Base-by-base conservation (phyloP, 768 basidiomycete species). In the Russula olivacea region DNA sequence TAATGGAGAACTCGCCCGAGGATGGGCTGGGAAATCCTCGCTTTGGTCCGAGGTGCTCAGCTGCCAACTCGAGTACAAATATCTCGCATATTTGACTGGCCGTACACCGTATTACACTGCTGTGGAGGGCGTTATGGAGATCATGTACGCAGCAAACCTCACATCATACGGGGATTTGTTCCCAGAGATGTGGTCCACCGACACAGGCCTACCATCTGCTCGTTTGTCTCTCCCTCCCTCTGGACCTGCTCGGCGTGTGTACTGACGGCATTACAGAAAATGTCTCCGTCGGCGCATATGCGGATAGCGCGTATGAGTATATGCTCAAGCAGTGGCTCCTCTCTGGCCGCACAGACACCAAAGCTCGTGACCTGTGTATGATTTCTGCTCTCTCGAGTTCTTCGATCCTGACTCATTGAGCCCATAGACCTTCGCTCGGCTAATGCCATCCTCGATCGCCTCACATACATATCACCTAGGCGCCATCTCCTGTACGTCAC, bases 51-150 rank as follows among this genome's bases (percentile, higher is more conserved):
- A 97, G 73, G 84, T 90, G 25, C 87, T 85, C 8, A 92, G 83
- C 55, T 78, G 90, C 62, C 92, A 95, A 70, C 73, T 98, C 61
- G 95, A 97, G 73, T 91, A 93, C 73, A 82, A 87, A 65, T 95
- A 95, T 68, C 81, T 98, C 4, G 88, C 89, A 1, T 86, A 91
- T 66, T 72, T 89, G 14, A 94, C 91, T 0, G 89, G 89, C 1
- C 85, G 88, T 57, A 76, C 78, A 43, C 77, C 77, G 45, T 87
- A 88, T 69, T 81, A 79, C 65, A 77, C 83, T 34, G 61, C 85
- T 81, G 84, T 78, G 1, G 77, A 81, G 43, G 73, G 71, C 3
- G 74, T 87, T 38, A 84, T 84, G 67, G 74, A 79, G 47, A 62
- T 77, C 23, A 74, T 91, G 56, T 73, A 72, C 5, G 74, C 80